Base-by-base conservation (phyloP, 169 alveolate species). In the Condylostoma magnum region DNA sequence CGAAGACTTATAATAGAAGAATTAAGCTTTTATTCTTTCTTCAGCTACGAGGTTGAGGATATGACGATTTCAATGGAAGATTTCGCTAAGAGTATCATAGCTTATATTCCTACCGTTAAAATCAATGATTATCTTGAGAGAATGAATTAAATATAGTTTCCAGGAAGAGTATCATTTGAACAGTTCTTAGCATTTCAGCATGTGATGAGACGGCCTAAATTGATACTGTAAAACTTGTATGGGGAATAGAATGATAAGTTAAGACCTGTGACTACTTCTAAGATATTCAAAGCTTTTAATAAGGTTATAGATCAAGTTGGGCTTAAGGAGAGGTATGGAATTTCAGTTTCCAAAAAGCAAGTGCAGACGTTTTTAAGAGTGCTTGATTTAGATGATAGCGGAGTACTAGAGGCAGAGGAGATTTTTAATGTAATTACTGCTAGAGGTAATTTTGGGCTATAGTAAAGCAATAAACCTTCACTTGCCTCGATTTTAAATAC, bases 1-100 rank as follows among this genome's bases (percentile, higher is more conserved):
- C 65, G 68, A 36, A 33, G 60, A 2, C 25, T 33, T 31, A 55
- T 83, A 3, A 46, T 50, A 50, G 67, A 37, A 1, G 76, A 85
- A 20, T 46, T 79, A 1, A 20, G 71, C 28, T 77, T 65, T 46
- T 83, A 68, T 50, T 82, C 73, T 48, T 83, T 83, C 72, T 60
- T 79, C 34, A 46, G 66, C 38, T 83, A 60, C 41, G 82, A 55
- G 30, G 85, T 78, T 3, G 80, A 81, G 46, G 53, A 73, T 22
- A 75, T 47, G 15, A 46, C 77, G 15, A 83, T 83, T n/a, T 53
- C 78, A 36, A 69, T 71, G 12, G 87, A 83, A 53, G 90, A 83
- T 43, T 83, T 83, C 65, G 87, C 87, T 0, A 77, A 78, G 53
- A 46, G 69, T 28, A 57, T 83, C 8, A 58, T 83, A 22, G 30